Evolutionary conservation across 2,329 filamentous ascomycete species (phyloP).

Genomic region (Periglandula ipomoeae): DNA sequence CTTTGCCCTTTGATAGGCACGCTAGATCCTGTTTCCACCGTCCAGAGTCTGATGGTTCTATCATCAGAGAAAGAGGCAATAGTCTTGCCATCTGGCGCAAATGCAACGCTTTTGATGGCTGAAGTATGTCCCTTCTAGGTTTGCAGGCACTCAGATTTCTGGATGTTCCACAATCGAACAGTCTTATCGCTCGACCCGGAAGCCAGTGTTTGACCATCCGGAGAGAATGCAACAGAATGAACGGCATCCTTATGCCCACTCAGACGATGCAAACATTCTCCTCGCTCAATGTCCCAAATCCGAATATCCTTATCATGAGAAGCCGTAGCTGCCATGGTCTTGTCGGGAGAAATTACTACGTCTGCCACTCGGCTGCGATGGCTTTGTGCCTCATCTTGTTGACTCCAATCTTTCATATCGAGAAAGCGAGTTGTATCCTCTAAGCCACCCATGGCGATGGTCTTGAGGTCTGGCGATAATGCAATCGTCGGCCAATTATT

Average conservation of each 20-base stretch:
- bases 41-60: conserved; percentile 12
- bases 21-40: conserved; percentile 5
- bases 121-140: conserved; percentile 13
- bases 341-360: conserved; percentile 8
- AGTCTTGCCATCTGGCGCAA: conserved; percentile 12
- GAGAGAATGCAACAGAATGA: conserved; percentile 6
- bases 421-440: conserved; percentile 9
- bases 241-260: conserved; percentile 7
- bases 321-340: conserved; percentile 7
- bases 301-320: conserved; percentile 9
- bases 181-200: conserved; percentile 8
- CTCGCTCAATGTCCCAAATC: conserved; percentile 8
- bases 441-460: conserved; percentile 9
- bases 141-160: conserved; percentile 8
- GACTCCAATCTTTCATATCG: conserved; percentile 7
- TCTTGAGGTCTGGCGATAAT: conserved; percentile 9
- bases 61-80: conserved; percentile 14
- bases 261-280: conserved; percentile 5
- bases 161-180: conserved; percentile 7
- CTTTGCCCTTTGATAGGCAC: conserved; percentile 13
- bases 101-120: conserved; percentile 9
- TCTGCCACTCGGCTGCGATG: conserved; percentile 9
- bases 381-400: conserved; percentile 7
- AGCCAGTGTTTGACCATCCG: conserved; percentile 5
- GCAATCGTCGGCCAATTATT: conserved; percentile 11